A percentile compares a stretch with the other conserved stretches of the same genome.
Evolutionary conservation across 805 yeast genomes (phyloP).

Genomic region (Danielozyma ontarioensis): DNA sequence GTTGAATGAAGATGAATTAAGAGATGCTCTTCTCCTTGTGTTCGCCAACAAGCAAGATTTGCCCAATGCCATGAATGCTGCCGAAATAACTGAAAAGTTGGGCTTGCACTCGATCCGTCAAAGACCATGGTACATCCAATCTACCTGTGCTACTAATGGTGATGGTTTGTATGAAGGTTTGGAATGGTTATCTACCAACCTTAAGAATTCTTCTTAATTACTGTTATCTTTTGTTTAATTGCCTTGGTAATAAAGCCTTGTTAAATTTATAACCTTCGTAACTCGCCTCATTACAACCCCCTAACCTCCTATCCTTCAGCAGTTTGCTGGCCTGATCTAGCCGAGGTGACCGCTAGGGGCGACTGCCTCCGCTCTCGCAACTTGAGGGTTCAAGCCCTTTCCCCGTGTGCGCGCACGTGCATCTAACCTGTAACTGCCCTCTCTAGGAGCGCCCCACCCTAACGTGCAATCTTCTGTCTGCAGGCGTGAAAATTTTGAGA

Average conservation of each 20-base stretch:
- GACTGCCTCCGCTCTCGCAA: too few relatives aligned
- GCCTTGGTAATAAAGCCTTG: too few relatives aligned
- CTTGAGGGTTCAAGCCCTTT: too few relatives aligned
- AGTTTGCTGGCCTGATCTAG: too few relatives aligned
- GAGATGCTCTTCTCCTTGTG: constrained; percentile 91
- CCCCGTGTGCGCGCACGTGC: too few relatives aligned
- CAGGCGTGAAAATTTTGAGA: neutral
- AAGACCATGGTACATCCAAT: constrained; percentile 99
- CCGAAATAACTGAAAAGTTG: constrained; percentile 94
- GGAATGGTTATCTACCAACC: constrained; percentile 91
- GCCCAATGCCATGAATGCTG: constrained; percentile 98
- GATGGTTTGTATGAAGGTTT: constrained; percentile 97
- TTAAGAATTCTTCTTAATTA: constrained; percentile 43
- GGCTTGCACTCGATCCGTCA: constrained; percentile 96
- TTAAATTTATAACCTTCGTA: too few relatives aligned
- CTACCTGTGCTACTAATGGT: constrained; percentile 99
- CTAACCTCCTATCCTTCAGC: too few relatives aligned
- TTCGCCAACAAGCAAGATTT: constrained; percentile 98
- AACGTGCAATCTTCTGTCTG: neutral
- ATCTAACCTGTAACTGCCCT: too few relatives aligned
- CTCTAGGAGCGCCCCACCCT: too few relatives aligned
- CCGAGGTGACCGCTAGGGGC: too few relatives aligned
- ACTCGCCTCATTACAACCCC: too few relatives aligned
- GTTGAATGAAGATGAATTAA: constrained; percentile 97
- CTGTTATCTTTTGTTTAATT: neutral